These are phyloP conservation scores for Loxodes magnus DNA, from an alignment of 73 alveolate species.

Conservation along the genomic window DNA sequence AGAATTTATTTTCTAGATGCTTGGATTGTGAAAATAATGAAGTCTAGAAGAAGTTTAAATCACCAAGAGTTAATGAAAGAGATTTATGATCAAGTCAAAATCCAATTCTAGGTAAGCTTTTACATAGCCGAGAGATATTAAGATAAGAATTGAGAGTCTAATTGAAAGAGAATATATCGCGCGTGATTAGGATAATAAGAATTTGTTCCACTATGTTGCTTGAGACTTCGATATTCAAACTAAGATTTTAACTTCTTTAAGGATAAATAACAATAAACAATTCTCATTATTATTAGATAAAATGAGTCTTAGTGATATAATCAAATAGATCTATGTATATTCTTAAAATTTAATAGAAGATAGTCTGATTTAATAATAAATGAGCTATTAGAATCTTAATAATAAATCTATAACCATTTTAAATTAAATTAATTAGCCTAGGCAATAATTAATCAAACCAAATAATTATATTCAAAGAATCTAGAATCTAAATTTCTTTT, in stretches of 20 bases:
- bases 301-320: neutral
- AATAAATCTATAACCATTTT: too few species aligned
- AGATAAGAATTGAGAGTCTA: slow-evolving; percentile 58
- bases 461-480: too few species aligned
- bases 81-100: slow-evolving; percentile 45
- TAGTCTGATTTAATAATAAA: neutral
- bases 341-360: neutral
- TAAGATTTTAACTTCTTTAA: slow-evolving; percentile 5
- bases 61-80: slow-evolving; percentile 53
- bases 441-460: too few species aligned
- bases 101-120: too few species aligned
- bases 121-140: slow-evolving; percentile 74
- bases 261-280: neutral
- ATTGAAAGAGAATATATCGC: slow-evolving; percentile 56
- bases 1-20: slow-evolving; percentile 47
- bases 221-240: too few species aligned
- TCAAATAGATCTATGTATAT: neutral
- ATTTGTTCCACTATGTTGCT: slow-evolving; percentile 44
- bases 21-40: slow-evolving; percentile 51
- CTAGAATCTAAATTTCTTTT: too few species aligned
- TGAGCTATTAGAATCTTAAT: too few species aligned
- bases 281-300: neutral
- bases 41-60: slow-evolving; percentile 48
- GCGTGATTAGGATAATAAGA: slow-evolving; percentile 59
- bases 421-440: too few species aligned